phyloP scores from a whole-genome alignment of 495 filamentous ascomycete genomes.

The Penicillium canariense region DNA sequence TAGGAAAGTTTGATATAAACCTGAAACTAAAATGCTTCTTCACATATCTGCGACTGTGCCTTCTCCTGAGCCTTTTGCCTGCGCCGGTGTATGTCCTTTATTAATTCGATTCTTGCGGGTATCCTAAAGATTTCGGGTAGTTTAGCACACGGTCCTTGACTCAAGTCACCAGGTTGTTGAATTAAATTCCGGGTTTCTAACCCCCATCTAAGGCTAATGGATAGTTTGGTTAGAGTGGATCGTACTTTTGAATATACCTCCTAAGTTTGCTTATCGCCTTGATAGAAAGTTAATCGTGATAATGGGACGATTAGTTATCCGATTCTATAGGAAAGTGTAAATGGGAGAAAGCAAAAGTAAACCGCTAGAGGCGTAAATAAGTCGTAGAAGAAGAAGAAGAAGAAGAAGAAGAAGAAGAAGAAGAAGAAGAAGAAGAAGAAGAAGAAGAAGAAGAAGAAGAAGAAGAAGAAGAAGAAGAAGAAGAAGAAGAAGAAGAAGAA shows the following conservation, averaged over 20 bases:
- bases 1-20: conserved; percentile 11
- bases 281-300: conserved; percentile 31
- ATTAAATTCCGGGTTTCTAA: conserved; percentile 5
- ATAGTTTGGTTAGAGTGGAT: conserved; percentile 14
- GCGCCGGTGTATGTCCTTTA: conserved; percentile 19
- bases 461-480: no score
- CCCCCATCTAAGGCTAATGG: conserved; percentile 6
- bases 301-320: conserved; percentile 30
- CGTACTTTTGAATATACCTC: conserved; percentile 17
- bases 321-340: conserved; percentile 22
- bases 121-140: conserved; percentile 15
- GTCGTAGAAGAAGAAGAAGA: conserved; percentile 30
- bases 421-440: no score
- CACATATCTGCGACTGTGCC: neutral
- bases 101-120: conserved; percentile 1
- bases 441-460: no score
- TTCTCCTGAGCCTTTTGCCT: conserved; percentile 11
- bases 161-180: neutral
- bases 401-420: no score
- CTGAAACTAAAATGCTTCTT: conserved; percentile 15
- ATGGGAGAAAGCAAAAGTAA: conserved; percentile 19
- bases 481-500: no score
- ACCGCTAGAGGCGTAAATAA: conserved; percentile 22
- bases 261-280: conserved; percentile 17
- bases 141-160: neutral